A percentile compares a stretch with the other conserved stretches of the same genome.
These are phyloP conservation scores for Penicilliopsis zonata DNA, from an alignment of 495 filamentous ascomycete genomes.

Conservation along the genomic window DNA sequence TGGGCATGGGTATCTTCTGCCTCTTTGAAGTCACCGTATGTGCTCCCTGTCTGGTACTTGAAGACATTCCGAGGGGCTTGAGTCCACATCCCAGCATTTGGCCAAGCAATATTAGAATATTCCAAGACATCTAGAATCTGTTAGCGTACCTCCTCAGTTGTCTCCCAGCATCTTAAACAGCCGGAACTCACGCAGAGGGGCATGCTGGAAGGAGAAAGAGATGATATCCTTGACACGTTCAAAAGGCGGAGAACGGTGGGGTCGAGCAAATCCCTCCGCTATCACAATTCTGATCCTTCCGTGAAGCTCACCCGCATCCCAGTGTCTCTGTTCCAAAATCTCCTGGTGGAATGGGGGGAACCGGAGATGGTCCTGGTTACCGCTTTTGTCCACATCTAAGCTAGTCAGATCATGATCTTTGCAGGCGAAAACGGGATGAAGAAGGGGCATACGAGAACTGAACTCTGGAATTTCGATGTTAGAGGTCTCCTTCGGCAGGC, in stretches of 20 bases:
- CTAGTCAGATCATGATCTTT: slow-evolving; percentile 2
- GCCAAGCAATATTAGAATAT: slow-evolving; percentile 68
- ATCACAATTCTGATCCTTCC: slow-evolving; percentile 72
- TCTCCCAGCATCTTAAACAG: background rate
- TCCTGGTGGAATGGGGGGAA: slow-evolving; percentile 68
- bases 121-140: slow-evolving; percentile 55
- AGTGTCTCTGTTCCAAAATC: slow-evolving; percentile 56
- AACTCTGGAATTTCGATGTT: slow-evolving; percentile 8
- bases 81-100: slow-evolving; percentile 62
- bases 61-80: slow-evolving; percentile 29
- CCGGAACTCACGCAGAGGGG: slow-evolving; percentile 51
- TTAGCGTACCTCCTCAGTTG: slow-evolving; percentile 5
- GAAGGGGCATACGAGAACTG: slow-evolving; percentile 12
- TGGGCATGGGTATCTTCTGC: slow-evolving; percentile 35
- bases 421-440: background rate
- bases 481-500: background rate
- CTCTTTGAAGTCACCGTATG: slow-evolving; percentile 11
- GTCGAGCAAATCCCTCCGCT: slow-evolving; percentile 53
- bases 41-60: slow-evolving; percentile 17
- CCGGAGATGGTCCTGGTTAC: slow-evolving; percentile 48
- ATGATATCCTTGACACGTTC: slow-evolving; percentile 64
- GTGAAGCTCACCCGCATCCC: slow-evolving; percentile 57
- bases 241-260: slow-evolving; percentile 39
- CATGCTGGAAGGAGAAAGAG: slow-evolving; percentile 78
- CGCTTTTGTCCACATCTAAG: slow-evolving; percentile 46